phyloP scores from a whole-genome alignment of 2,329 filamentous ascomycete species.

The Colletotrichum tanaceti region DNA sequence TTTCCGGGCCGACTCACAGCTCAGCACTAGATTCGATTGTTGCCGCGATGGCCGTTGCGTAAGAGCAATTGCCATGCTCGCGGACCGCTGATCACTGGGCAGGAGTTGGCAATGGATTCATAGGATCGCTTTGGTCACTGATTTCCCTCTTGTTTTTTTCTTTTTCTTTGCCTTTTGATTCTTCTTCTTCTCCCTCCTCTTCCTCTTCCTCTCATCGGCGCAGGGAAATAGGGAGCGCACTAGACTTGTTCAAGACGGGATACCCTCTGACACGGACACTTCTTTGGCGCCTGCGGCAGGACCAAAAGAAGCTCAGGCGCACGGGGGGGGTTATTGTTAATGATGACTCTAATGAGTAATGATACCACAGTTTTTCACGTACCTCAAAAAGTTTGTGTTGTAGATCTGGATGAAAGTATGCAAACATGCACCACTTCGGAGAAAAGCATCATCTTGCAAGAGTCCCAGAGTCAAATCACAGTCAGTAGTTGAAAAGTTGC shows the following conservation, averaged over 20 bases:
- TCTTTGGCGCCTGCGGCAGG: constrained; percentile 18
- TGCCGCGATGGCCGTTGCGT: constrained; percentile 63
- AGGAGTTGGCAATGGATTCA: constrained; percentile 2
- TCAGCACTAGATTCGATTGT: constrained; percentile 75
- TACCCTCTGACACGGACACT: constrained; percentile 33
- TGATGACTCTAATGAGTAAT: constrained; percentile 41
- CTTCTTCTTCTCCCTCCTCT: not conserved
- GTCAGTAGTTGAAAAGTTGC: not conserved
- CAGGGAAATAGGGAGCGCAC: constrained; percentile 15
- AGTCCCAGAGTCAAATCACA: not conserved
- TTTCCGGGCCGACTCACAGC: constrained; percentile 70
- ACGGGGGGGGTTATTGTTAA: constrained; percentile 32
- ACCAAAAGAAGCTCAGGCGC: constrained; percentile 21
- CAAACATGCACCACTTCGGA: not conserved
- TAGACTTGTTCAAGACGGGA: constrained; percentile 36
- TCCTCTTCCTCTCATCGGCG: constrained; percentile 5
- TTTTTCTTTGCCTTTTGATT: no score
- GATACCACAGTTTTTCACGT: constrained; percentile 33
- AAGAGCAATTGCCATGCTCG: constrained; percentile 22
- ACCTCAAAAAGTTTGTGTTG: not conserved
- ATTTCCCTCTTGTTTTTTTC: constrained; percentile 2
- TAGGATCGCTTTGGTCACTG: constrained; percentile 18
- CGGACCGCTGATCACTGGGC: not conserved
- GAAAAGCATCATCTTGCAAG: constrained; percentile 8
- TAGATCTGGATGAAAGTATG: not conserved